phyloP scores from a whole-genome alignment of 352 stramenopile genomes.

The Phytophthora sansomeana region DNA sequence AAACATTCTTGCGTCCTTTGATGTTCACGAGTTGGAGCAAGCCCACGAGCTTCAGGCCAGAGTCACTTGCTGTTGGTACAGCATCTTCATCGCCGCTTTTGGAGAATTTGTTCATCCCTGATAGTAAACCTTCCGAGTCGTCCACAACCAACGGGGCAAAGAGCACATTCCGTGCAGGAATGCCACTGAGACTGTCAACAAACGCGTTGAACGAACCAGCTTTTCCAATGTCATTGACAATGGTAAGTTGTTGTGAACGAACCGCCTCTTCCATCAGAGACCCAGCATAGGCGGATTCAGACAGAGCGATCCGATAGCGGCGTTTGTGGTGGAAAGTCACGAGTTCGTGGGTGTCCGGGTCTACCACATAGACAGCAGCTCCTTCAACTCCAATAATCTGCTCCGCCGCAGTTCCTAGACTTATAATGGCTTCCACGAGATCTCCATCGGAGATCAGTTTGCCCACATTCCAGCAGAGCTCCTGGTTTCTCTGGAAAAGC shows the following conservation, averaged over 20 bases:
- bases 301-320: constrained; percentile 63
- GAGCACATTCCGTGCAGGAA: constrained; percentile 61
- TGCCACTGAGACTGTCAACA: constrained; percentile 68
- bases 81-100: constrained; percentile 3
- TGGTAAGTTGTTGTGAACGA: constrained; percentile 52
- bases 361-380: constrained; percentile 69
- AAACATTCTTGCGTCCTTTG: constrained; percentile 63
- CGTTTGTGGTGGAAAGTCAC: constrained; percentile 80
- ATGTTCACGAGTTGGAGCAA: constrained; percentile 79
- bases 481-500: constrained; percentile 83
- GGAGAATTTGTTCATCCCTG: constrained; percentile 26
- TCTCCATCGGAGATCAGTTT: constrained; percentile 70
- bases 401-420: constrained; percentile 60
- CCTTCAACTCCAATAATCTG: constrained; percentile 79
- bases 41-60: constrained; percentile 59
- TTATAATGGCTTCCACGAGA: constrained; percentile 64
- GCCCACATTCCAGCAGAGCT: constrained; percentile 67
- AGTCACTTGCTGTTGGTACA: constrained; percentile 2
- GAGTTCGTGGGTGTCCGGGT: constrained; percentile 52
- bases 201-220: constrained; percentile 63
- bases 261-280: constrained; percentile 67
- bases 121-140: constrained; percentile 32
- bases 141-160: constrained; percentile 72
- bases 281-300: constrained; percentile 54
- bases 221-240: constrained; percentile 65